phyloP scores from a whole-genome alignment of 1,139 yeast species.

The Suhomyces terraborum region DNA sequence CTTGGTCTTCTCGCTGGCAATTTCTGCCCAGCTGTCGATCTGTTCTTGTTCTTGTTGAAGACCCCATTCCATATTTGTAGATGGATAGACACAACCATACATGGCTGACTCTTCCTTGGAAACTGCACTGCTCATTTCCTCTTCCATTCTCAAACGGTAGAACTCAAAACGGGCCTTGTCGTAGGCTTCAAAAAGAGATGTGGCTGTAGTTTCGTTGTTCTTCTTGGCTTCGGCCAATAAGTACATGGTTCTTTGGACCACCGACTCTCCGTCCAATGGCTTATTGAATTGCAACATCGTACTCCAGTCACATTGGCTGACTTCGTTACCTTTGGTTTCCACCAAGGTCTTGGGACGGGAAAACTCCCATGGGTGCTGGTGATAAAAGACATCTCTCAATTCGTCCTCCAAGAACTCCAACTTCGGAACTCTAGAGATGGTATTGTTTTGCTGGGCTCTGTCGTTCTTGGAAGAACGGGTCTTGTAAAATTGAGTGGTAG shows the following conservation, averaged over 20 bases:
- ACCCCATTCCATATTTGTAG: constrained; percentile 66
- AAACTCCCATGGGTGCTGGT: constrained; percentile 97
- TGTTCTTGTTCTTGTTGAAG: constrained; percentile 68
- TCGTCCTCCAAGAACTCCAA: constrained; percentile 79
- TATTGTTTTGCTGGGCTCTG: constrained; percentile 30
- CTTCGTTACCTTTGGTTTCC: constrained; percentile 65
- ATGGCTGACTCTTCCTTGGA: constrained; percentile 81
- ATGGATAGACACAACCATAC: constrained; percentile 77
- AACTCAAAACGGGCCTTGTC: constrained; percentile 87
- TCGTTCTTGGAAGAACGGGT: constrained; percentile 49
- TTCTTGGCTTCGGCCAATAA: constrained; percentile 48
- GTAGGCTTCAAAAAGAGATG: constrained; percentile 65
- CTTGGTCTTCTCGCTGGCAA: constrained; percentile 64
- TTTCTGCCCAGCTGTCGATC: constrained; percentile 70
- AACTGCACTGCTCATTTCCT: constrained; percentile 74
- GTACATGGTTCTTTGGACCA: constrained; percentile 87
- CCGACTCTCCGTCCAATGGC: constrained; percentile 88
- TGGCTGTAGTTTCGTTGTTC: constrained; percentile 33
- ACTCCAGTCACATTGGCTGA: constrained; percentile 69
- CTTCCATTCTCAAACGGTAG: constrained; percentile 80
- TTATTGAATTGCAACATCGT: constrained; percentile 69
- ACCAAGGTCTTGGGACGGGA: constrained; percentile 87
- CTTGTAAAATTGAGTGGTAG: constrained; percentile 32
- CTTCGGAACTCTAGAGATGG: constrained; percentile 56
- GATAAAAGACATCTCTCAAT: constrained; percentile 76